Base-by-base conservation (phyloP, 192 early-diverging fungal species). In the Rhizoclosmatium globosum region DNA sequence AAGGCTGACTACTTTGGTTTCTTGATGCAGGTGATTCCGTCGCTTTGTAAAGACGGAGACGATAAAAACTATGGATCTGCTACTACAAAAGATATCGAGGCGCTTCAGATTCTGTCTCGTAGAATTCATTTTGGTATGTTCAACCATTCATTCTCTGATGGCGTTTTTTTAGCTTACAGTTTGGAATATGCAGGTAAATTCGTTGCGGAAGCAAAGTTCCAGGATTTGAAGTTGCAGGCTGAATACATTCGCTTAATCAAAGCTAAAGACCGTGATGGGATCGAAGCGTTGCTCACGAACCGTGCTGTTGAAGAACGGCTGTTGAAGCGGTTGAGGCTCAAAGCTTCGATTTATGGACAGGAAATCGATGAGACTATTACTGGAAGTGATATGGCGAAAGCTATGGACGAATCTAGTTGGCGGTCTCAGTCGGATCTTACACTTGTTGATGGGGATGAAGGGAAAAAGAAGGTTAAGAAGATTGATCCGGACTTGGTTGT, bases 121-220 rank as follows among this genome's bases (percentile, higher is more conserved):
- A 89, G 98, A 71, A 97, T 99, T 77, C 98, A 99, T 85, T 97
- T 95, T 76, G 98, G 95, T 91, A 76, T 31, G 21, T 21, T 13
- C n/a, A n/a, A n/a, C n/a, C 61, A 46, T 64, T 45, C 7, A 61
- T 38, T 76, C 15, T 9, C 66, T n/a, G 67, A 23, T 23, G 9
- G 11, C 31, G n/a, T n/a, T n/a, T n/a, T n/a, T n/a, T n/a, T n/a
- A n/a, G n/a, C n/a, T 31, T 31, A 31, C 31, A 31, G 31, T 31
- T 31, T 31, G 31, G 31, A 31, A 31, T 17, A 2, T 47, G 19
- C 59, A 95, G 93, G 96, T 64, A 98, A 98, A 82, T 99, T 96
- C 81, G 93, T 98, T 42, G 97, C 97, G 38, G 98, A 99, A 82
- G 92, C 96, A 31, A 99, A 99, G 85, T 99, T 99, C 85, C 92